A percentile compares a stretch with the other conserved stretches of the same genome.
These are phyloP conservation scores for Effrenium voratum DNA, from an alignment of 73 alveolate species.

Conservation along the genomic window DNA sequence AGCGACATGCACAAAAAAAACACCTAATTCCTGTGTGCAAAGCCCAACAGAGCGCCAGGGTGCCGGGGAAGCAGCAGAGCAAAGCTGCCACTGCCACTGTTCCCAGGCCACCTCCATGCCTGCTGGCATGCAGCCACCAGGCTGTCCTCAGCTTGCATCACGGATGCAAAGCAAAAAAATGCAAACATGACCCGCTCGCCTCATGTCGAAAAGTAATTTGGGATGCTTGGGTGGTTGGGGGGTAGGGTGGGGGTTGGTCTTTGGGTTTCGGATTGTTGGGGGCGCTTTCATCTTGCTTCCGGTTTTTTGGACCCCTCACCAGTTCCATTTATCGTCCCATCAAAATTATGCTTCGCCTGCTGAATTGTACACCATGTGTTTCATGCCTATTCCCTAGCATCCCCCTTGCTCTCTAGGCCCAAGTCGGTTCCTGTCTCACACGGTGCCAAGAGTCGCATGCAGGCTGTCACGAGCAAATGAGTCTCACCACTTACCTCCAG, in stretches of 20 bases:
- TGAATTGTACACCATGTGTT: too few relatives aligned
- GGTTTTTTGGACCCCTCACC: neutral
- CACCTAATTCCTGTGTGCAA: too few relatives aligned
- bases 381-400: too few relatives aligned
- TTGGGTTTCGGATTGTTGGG: neutral
- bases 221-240: neutral
- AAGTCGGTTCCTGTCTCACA: too few relatives aligned
- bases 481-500: constrained; percentile 27
- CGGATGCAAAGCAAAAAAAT: neutral
- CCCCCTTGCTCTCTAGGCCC: too few relatives aligned
- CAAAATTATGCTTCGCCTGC: too few relatives aligned
- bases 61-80: neutral
- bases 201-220: neutral
- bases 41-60: too few relatives aligned
- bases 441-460: constrained; percentile 28
- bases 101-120: constrained; percentile 93
- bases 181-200: neutral
- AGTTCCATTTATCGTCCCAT: neutral
- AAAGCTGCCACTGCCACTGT: constrained; percentile 66
- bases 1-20: too few relatives aligned
- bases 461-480: constrained; percentile 59
- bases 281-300: neutral
- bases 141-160: constrained; percentile 15
- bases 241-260: neutral
- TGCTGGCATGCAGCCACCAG: constrained; percentile 15